phyloP scores from a whole-genome alignment of 202 grass and related monocot species.

The Schoenoplectus triqueter region DNA sequence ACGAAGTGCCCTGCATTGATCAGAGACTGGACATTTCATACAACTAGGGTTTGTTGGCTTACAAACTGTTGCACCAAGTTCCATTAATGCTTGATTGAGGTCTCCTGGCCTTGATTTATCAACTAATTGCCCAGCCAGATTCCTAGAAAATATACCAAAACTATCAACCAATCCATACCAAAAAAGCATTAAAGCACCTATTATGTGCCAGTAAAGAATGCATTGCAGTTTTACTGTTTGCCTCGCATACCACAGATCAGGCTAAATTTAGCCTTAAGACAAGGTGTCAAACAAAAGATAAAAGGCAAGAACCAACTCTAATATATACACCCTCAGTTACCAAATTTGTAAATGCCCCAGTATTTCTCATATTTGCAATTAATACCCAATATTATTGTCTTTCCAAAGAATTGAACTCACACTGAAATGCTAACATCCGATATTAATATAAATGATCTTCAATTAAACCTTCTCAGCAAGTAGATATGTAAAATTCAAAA shows the following conservation, averaged over 20 bases:
- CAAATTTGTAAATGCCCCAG: background rate
- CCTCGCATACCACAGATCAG: background rate
- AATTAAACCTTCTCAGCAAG: background rate
- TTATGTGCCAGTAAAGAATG: background rate
- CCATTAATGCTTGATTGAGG: slow-evolving; percentile 99
- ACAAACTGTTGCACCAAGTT: slow-evolving; percentile 89
- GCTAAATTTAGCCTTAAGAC: background rate
- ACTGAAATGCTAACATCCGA: slow-evolving; percentile 11
- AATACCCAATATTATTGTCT: background rate
- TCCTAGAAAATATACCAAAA: slow-evolving; percentile 45
- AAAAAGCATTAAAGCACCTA: background rate
- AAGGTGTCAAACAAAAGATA: slow-evolving; percentile 8
- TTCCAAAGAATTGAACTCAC: background rate
- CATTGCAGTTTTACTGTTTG: background rate
- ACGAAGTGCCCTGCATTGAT: slow-evolving; percentile 59
- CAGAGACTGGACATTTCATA: slow-evolving; percentile 68
- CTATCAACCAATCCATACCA: background rate
- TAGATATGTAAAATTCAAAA: slow-evolving; percentile 19
- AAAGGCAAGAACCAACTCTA: background rate
- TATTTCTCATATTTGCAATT: background rate
- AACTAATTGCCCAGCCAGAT: slow-evolving; percentile 68
- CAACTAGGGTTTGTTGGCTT: slow-evolving; percentile 65
- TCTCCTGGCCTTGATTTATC: slow-evolving; percentile 90
- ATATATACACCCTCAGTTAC: background rate
- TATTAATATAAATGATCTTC: background rate